Conservation (phyloP, 73 alveolate species). For the Uronychia binucleata region DNA sequence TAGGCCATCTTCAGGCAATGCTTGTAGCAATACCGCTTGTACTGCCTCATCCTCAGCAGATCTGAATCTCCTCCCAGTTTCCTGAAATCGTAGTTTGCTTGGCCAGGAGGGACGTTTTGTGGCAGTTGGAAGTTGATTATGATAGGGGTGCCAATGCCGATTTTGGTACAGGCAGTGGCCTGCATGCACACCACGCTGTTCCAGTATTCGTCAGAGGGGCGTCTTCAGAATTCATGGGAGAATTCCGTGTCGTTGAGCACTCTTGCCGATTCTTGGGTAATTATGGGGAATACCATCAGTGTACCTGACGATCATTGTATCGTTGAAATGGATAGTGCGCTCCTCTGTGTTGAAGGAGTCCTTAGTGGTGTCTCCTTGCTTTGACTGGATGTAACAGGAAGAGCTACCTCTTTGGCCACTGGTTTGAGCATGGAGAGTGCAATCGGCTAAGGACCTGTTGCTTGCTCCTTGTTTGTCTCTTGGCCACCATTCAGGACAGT, state of each 20-base stretch:
- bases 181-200: background rate
- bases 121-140: background rate
- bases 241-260: background rate
- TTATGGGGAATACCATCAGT: background rate
- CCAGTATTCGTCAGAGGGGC: background rate
- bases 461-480: no score
- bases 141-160: background rate
- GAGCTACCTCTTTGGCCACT: no score
- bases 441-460: no score
- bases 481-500: no score
- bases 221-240: background rate
- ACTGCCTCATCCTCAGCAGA: constrained; percentile 7
- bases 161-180: background rate
- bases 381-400: no score
- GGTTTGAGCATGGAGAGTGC: no score
- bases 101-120: background rate
- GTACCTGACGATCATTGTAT: background rate
- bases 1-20: constrained; percentile 55
- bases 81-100: background rate
- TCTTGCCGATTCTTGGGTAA: background rate
- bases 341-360: background rate
- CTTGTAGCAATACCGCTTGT: constrained; percentile 38
- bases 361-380: background rate
- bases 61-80: background rate
- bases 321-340: background rate